Percentiles rank a stretch among this genome's conserved stretches.
Evolutionary conservation across 2,329 filamentous ascomycete species (phyloP).

Genomic region (Ophiobolus disseminans): DNA sequence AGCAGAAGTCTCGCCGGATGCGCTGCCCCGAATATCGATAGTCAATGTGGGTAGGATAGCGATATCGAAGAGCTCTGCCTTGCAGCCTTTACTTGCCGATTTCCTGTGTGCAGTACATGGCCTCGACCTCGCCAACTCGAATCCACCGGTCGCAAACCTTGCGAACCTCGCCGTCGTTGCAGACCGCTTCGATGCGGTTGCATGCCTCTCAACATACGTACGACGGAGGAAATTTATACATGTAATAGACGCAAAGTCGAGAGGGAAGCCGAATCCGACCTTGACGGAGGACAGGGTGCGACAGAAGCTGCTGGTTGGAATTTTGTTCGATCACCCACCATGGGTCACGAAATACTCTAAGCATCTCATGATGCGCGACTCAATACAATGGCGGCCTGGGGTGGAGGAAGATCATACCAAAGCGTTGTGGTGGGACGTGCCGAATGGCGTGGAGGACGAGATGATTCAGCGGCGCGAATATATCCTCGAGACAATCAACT

Average conservation of each 20-base stretch:
- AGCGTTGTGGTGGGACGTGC: slow-evolving; percentile 76
- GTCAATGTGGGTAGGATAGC: slow-evolving; percentile 74
- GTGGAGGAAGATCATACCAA: slow-evolving; percentile 48
- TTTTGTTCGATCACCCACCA: slow-evolving; percentile 67
- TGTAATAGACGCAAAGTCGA: slow-evolving; percentile 53
- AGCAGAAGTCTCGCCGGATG: slow-evolving; percentile 55
- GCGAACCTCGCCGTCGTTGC: slow-evolving; percentile 73
- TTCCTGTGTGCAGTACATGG: slow-evolving; percentile 72
- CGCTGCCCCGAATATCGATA: slow-evolving; percentile 70
- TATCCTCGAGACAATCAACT: slow-evolving; percentile 73
- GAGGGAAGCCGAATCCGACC: slow-evolving; percentile 48
- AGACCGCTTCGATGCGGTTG: slow-evolving; percentile 74
- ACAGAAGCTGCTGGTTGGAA: slow-evolving; percentile 72
- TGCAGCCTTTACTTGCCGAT: slow-evolving; percentile 70
- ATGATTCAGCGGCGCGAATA: slow-evolving; percentile 70
- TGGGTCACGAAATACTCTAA: slow-evolving; percentile 68
- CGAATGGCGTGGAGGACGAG: slow-evolving; percentile 73
- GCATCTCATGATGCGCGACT: slow-evolving; percentile 72
- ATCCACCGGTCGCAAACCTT: slow-evolving; percentile 66
- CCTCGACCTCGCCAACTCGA: slow-evolving; percentile 51
- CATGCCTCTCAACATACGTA: slow-evolving; percentile 62
- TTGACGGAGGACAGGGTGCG: slow-evolving; percentile 70
- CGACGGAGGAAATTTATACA: slow-evolving; percentile 54
- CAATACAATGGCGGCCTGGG: slow-evolving; percentile 60
- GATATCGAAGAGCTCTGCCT: slow-evolving; percentile 65